These are phyloP conservation scores for Neocallimastix lanati DNA, from an alignment of 192 early-diverging fungal genomes.

Conservation along the genomic window DNA sequence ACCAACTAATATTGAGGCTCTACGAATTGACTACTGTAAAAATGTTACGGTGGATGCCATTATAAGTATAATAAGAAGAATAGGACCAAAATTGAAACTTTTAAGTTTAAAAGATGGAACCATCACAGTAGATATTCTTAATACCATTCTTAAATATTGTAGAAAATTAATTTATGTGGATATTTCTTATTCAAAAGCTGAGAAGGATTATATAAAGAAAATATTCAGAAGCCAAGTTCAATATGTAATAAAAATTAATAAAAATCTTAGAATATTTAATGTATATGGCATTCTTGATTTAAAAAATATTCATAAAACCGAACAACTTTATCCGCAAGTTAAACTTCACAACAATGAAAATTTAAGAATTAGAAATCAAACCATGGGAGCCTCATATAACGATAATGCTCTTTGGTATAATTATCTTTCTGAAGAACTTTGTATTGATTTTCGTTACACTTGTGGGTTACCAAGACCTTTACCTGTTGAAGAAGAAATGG, in stretches of 20 bases:
- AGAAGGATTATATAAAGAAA: neutral
- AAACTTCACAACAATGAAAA: neutral
- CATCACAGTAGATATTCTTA: neutral
- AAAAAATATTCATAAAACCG: neutral
- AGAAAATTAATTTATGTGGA: neutral
- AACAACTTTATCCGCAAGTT: neutral
- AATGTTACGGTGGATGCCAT: neutral
- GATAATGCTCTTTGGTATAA: no score
- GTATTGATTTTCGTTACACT: no score
- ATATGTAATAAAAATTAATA: neutral
- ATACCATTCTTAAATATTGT: neutral
- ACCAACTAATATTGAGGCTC: neutral
- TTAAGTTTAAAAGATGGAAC: neutral
- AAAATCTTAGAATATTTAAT: neutral
- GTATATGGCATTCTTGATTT: neutral
- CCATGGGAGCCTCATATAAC: no score
- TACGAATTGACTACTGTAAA: neutral
- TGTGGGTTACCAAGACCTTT: no score
- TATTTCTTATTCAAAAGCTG: neutral
- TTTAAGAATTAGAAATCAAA: neutral
- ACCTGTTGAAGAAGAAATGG: no score
- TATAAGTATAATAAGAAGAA: neutral
- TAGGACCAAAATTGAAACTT: neutral
- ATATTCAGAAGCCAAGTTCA: neutral
- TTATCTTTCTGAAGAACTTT: no score